These are phyloP conservation scores for Malassezia caprae DNA, from an alignment of 1,284 basidiomycete species.

Conservation along the genomic window DNA sequence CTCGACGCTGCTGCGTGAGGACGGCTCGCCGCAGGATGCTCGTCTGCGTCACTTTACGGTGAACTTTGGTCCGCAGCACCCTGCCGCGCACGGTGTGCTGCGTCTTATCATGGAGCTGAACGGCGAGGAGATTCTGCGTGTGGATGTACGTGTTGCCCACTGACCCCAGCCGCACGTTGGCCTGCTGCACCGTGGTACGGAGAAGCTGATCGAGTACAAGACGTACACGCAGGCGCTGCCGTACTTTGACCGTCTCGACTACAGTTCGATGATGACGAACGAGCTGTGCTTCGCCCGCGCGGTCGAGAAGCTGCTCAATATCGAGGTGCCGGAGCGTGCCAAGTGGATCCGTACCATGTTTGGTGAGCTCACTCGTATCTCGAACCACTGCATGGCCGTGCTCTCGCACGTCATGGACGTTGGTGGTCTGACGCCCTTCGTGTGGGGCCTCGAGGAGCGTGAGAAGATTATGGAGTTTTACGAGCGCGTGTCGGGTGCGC, in stretches of 20 bases:
- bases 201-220: constrained; percentile 99
- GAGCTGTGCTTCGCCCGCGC: constrained; percentile 84
- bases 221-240: constrained; percentile 96
- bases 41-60: constrained; percentile 57
- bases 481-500: constrained; percentile 94
- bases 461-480: constrained; percentile 99
- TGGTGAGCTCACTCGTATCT: constrained; percentile 88
- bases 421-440: constrained; percentile 93
- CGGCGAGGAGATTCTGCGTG: constrained; percentile 59
- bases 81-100: constrained; percentile 94
- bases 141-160: constrained; percentile 19
- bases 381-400: constrained; percentile 97
- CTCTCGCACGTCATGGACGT: constrained; percentile 69
- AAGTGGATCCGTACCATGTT: constrained; percentile 98
- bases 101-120: constrained; percentile 95
- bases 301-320: constrained; percentile 95
- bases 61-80: constrained; percentile 66
- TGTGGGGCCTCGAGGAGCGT: constrained; percentile 99
- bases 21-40: constrained; percentile 63
- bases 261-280: constrained; percentile 73
- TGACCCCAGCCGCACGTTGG: constrained; percentile 67
- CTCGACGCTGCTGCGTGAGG: constrained; percentile 66
- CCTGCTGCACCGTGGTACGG: constrained; percentile 89
- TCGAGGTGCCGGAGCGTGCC: constrained; percentile 94
- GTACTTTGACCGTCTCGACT: constrained; percentile 97